A percentile compares a stretch with the other conserved stretches of the same genome.
Conservation (phyloP, 306 rosid species). For the Crotalaria pallida region DNA sequence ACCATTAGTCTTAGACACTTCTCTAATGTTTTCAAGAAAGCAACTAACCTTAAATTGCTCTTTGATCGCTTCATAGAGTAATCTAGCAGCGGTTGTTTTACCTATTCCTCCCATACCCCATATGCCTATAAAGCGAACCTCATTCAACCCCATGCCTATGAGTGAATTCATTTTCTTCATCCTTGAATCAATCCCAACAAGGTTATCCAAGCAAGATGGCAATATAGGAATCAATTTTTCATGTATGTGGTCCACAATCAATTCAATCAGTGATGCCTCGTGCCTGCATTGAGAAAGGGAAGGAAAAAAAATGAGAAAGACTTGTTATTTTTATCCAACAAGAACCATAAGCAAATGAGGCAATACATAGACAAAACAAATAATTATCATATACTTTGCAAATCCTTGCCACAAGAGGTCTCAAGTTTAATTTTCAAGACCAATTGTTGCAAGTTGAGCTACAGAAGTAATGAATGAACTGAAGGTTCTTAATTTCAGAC, state of each 20-base stretch:
- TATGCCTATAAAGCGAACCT: constrained; percentile 36
- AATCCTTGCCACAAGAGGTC: neutral
- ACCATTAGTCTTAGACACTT: constrained; percentile 2
- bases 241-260: constrained; percentile 7
- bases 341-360: neutral
- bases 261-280: constrained; percentile 28
- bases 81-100: constrained; percentile 30
- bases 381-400: neutral
- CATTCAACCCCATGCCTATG: neutral
- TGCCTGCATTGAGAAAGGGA: constrained; percentile 12
- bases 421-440: neutral
- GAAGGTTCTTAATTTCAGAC: no score
- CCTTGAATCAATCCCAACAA: constrained; percentile 33
- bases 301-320: neutral
- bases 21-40: constrained; percentile 29
- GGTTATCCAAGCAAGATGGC: neutral
- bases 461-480: neutral
- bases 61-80: constrained; percentile 19
- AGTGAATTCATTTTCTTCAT: constrained; percentile 10
- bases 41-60: constrained; percentile 1
- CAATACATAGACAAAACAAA: neutral
- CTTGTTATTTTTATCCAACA: neutral
- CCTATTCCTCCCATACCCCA: constrained; percentile 37
- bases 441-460: neutral
- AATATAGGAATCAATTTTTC: constrained; percentile 15